A percentile compares a stretch with the other conserved stretches of the same genome.
Evolutionary conservation across 139 green algal species (phyloP).

Genomic region (Desmodesmus armatus): DNA sequence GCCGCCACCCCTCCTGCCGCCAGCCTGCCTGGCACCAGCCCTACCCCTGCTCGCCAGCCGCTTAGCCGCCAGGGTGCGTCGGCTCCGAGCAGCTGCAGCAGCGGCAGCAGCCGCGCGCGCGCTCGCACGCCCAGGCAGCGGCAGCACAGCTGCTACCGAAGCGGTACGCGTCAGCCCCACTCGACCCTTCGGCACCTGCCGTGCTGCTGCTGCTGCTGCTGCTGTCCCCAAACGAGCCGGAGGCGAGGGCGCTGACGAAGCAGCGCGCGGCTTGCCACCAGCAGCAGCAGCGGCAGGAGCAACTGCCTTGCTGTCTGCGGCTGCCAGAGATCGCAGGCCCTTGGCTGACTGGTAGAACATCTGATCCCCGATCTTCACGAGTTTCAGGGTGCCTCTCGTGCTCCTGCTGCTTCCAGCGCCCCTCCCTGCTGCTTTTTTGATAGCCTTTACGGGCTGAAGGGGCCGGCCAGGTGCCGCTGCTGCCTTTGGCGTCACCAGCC

Average conservation of each 20-base stretch:
- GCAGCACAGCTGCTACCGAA: not conserved
- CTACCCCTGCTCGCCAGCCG: not conserved
- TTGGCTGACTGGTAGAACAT: slow-evolving; percentile 28
- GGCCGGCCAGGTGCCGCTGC: too few species aligned
- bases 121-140: not conserved
- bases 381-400: slow-evolving; percentile 1
- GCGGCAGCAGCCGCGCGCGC: not conserved
- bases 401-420: not conserved
- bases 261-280: not conserved
- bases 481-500: not conserved
- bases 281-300: not conserved
- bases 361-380: slow-evolving; percentile 11
- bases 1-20: slow-evolving; percentile 1
- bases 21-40: slow-evolving; percentile 35
- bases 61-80: not conserved
- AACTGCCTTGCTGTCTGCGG: too few species aligned
- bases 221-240: too few species aligned
- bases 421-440: slow-evolving; percentile 25
- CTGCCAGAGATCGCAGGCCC: not conserved
- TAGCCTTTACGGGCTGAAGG: too few species aligned
- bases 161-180: not conserved
- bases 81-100: not conserved
- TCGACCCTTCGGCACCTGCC: not conserved
- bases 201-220: not conserved
- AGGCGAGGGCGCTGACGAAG: not conserved